Percentiles rank a stretch among this genome's conserved stretches.
These are phyloP conservation scores for Calonectria pauciramosa DNA, from an alignment of 2,329 filamentous ascomycete genomes.

Conservation along the genomic window DNA sequence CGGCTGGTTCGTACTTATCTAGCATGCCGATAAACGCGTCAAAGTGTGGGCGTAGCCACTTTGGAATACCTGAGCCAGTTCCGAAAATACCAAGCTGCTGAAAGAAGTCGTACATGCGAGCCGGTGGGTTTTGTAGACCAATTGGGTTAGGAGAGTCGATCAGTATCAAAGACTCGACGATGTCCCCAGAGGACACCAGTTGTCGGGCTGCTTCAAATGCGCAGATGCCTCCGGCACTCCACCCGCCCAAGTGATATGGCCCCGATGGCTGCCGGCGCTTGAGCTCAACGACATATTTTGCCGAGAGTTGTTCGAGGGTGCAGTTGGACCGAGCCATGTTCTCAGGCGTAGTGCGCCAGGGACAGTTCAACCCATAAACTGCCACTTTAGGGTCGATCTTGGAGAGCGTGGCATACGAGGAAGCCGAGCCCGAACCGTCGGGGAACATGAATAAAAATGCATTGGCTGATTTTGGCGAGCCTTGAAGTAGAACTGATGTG, in stretches of 20 bases:
- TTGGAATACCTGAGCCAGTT: constrained; percentile 73
- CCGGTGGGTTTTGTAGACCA: constrained; percentile 76
- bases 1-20: constrained; percentile 76
- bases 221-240: constrained; percentile 83
- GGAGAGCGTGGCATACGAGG: constrained; percentile 49
- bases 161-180: constrained; percentile 72
- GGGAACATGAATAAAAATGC: constrained; percentile 45
- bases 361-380: constrained; percentile 70
- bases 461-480: constrained; percentile 23
- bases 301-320: constrained; percentile 35
- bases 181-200: constrained; percentile 68
- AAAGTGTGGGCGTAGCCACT: constrained; percentile 83
- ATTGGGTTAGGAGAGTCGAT: constrained; percentile 77
- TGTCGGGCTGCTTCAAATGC: constrained; percentile 77
- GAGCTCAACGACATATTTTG: constrained; percentile 71
- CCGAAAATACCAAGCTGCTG: constrained; percentile 80
- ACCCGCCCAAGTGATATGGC: constrained; percentile 78
- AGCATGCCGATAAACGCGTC: constrained; percentile 76
- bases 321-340: constrained; percentile 60
- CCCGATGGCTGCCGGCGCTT: constrained; percentile 78
- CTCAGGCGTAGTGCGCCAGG: constrained; percentile 73
- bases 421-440: constrained; percentile 48
- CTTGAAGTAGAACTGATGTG: constrained; percentile 42
- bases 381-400: constrained; percentile 59
- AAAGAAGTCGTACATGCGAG: constrained; percentile 77